A percentile compares a stretch with the other conserved stretches of the same genome.
Conservation (phyloP, 164 flowering plant species). For the Houttuynia cordata region DNA sequence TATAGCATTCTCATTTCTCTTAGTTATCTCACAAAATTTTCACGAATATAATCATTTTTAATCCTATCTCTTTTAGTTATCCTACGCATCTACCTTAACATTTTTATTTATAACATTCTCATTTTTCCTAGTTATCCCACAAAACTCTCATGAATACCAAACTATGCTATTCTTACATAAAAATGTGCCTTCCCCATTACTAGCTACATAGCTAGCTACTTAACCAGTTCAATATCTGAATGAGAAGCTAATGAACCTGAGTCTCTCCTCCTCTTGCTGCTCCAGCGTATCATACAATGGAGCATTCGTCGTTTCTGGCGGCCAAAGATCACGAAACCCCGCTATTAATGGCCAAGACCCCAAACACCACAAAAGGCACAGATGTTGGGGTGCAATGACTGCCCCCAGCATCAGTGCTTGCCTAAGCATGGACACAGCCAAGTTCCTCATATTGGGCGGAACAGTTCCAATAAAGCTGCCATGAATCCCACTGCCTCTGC, state of each 20-base stretch:
- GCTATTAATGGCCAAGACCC: slow-evolving; percentile 29
- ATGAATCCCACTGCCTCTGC: slow-evolving; percentile 45
- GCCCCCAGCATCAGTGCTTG: slow-evolving; percentile 57
- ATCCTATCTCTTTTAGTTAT: too few species aligned
- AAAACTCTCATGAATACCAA: too few species aligned
- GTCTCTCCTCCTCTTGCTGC: slow-evolving; percentile 42
- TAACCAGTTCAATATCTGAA: slow-evolving; percentile 15
- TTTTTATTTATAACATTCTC: too few species aligned
- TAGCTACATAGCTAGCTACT: too few species aligned
- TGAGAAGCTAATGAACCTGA: slow-evolving; percentile 1
- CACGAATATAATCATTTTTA: too few species aligned
- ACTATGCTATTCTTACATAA: too few species aligned
- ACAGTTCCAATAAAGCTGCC: slow-evolving; percentile 58
- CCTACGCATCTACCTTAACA: too few species aligned
- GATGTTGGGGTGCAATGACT: slow-evolving; percentile 41
- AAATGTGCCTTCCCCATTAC: too few species aligned
- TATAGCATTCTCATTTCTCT: too few species aligned
- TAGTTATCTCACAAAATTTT: too few species aligned
- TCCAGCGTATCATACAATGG: slow-evolving; percentile 55
- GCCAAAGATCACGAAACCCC: slow-evolving; percentile 31
- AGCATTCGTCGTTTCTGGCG: slow-evolving; percentile 47
- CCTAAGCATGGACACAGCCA: slow-evolving; percentile 40
- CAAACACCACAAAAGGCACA: slow-evolving; percentile 37
- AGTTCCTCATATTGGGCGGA: slow-evolving; percentile 53
- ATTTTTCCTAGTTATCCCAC: too few species aligned